Base-by-base conservation (phyloP, 1,284 basidiomycete species). In the Fomes fomentarius region DNA sequence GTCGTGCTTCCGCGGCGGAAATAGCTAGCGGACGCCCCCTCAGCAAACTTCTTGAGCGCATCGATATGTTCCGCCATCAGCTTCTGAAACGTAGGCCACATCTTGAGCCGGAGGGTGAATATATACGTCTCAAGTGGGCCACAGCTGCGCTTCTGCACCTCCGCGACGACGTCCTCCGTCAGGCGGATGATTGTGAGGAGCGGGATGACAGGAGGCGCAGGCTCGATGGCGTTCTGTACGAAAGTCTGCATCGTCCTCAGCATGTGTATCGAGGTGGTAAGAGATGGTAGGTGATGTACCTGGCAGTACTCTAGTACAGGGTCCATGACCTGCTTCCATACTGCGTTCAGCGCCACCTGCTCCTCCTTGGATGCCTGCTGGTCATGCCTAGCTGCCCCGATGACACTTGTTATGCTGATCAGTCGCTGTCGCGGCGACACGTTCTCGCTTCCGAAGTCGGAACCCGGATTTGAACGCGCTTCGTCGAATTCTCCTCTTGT, bases 11-110 rank as follows among this genome's bases (percentile, higher is more conserved):
- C 75, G 45, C 83, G 79, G 56, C 80, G 82, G 61, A 91, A 90
- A 62, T 92, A 87, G 19, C 87, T 81, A 2, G 79, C 75, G 21
- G 74, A 73, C 2, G 79, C 75, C 12, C 87, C 84, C 64, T 94
- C 93, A 1, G 89, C 89, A 15, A 94, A 73, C 66, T 85, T 89
- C 69, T 88, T 93, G 55, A 97, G 71, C 35, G 85, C 83, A 19
- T 95, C 91, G 39, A 90, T 75, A 61, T 96, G 85, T 19, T 87
- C 84, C n/a, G 89, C 83, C 86, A 96, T 91, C 31, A 82, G 81
- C 64, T 91, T 94, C 68, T 95, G 89, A 71, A 95, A 96, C 9
- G 89, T 76, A 0, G 95, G 95, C 93, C 94, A 97, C 76, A 97
- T 84, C 59, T 87, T 81, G 53, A 97, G 72, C 22, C 93, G 87